A percentile compares a stretch with the other conserved stretches of the same genome.
Conservation (phyloP, 768 basidiomycete species). For the Boletus rex-veris region DNA sequence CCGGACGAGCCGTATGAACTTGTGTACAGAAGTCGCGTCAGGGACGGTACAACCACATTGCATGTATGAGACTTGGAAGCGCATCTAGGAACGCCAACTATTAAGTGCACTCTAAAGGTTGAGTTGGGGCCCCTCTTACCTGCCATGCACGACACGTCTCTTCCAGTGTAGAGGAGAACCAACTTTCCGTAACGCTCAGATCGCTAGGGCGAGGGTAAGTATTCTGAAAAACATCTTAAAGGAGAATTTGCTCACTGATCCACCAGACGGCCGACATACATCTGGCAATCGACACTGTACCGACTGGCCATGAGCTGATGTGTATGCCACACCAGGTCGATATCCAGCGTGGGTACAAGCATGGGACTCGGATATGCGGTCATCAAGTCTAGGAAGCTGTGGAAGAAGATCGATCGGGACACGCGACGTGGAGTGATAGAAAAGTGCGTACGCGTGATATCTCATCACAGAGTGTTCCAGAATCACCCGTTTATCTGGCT, state of each 20-base stretch:
- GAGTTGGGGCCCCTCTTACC: constrained; percentile 21
- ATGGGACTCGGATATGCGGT: constrained; percentile 39
- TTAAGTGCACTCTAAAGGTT: not conserved
- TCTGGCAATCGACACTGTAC: constrained; percentile 45
- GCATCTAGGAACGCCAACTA: constrained; percentile 19
- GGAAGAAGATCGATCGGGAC: not conserved
- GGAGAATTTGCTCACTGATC: constrained; percentile 47
- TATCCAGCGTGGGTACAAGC: constrained; percentile 65
- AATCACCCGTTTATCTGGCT: constrained; percentile 35
- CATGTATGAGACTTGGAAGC: constrained; percentile 51
- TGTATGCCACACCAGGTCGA: constrained; percentile 75
- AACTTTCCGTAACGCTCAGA: constrained; percentile 45
- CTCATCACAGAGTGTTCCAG: constrained; percentile 50
- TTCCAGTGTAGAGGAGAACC: constrained; percentile 46
- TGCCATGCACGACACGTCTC: constrained; percentile 52
- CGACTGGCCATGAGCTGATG: constrained; percentile 54
- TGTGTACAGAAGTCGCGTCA: constrained; percentile 42
- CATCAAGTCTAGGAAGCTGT: constrained; percentile 56
- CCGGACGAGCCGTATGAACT: constrained; percentile 35
- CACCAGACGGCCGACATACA: constrained; percentile 42
- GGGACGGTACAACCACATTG: constrained; percentile 58
- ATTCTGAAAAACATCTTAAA: no score
- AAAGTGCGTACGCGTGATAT: constrained; percentile 52
- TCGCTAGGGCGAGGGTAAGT: constrained; percentile 35
- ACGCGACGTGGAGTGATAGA: not conserved